Base-by-base conservation (phyloP, 441 rosid genomes). In the Arabidopsis hybrid region DNA sequence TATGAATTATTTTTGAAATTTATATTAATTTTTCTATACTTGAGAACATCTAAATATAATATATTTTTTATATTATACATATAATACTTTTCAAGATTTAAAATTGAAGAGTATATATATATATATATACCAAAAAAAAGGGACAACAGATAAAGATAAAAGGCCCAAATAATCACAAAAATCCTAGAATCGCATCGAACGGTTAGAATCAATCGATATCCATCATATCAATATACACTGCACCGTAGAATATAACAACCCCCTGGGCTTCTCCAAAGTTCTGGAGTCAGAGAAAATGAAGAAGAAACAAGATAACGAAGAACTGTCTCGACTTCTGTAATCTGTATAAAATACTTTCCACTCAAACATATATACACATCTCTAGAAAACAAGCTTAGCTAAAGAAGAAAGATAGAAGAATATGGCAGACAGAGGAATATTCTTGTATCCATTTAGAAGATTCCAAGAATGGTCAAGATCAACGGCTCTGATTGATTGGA, bases 401-500 rank as follows among this genome's bases (percentile, higher is more conserved):
- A 43, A 38, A 38, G 35, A 1, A 58, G 42, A 58, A 11, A 58
- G 13, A 57, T 16, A 35, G 16, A 29, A 10, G 16, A 21, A 42
- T 2, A 43, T 67, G 52, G 88, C 88, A 91, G 92, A 85, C 1
- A 88, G 83, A 1, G 79, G 77, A 39, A 42, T 86, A 8, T 81
- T 84, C 12, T 85, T 84, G 17, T 60, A 80, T 79, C 95, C 96
- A 18, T 82, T 88, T 32, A 50, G 91, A 72, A 85, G 89, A n/a
- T 79, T 91, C 40, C 93, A 81, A 21, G 83, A 85, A 14, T 83
- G 80, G 85, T 86, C 88, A 8, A 86, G 87, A 60, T 85, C 89
- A 8, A 51, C 85, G 10, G 88, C 89, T 72, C 85, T 84, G 67
- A 76, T 91, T 86, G 97, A 93, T 78, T 90, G 98, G 97, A 65